These are phyloP conservation scores for Tetrahymena malaccensis DNA, from an alignment of 73 alveolate genomes.

Conservation along the genomic window DNA sequence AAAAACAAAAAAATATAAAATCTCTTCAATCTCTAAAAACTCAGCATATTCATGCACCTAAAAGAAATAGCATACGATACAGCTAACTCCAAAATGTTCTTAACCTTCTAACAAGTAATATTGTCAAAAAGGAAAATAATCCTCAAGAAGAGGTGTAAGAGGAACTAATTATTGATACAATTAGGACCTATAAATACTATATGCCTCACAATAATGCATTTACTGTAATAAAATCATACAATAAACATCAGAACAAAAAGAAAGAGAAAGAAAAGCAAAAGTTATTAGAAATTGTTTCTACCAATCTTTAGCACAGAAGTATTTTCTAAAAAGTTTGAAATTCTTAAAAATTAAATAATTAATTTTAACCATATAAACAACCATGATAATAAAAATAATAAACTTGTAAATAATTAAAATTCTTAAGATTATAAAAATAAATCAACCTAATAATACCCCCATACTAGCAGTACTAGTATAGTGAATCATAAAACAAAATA, in stretches of 20 bases:
- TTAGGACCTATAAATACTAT: neutral
- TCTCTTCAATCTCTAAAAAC: neutral
- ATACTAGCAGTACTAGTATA: too few relatives aligned
- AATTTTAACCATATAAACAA: too few relatives aligned
- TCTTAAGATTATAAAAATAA: too few relatives aligned
- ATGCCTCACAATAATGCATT: neutral
- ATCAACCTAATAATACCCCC: too few relatives aligned
- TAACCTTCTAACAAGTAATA: neutral
- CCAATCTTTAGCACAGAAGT: neutral
- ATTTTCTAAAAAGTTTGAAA: neutral
- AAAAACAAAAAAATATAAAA: too few relatives aligned
- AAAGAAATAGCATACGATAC: neutral
- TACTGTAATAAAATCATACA: neutral
- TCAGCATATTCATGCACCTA: too few relatives aligned
- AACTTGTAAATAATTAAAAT: too few relatives aligned
- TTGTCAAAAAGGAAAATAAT: neutral
- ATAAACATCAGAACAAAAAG: neutral
- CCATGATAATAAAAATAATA: too few relatives aligned
- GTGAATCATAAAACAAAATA: too few relatives aligned
- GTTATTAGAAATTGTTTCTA: neutral
- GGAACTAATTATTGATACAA: neutral
- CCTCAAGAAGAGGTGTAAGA: neutral
- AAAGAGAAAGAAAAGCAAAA: neutral
- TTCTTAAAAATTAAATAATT: too few relatives aligned
- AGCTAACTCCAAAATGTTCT: neutral